A percentile compares a stretch with the other conserved stretches of the same genome.
phyloP scores from a whole-genome alignment of 495 filamentous ascomycete species.

The Rhizodiscina lignyota region DNA sequence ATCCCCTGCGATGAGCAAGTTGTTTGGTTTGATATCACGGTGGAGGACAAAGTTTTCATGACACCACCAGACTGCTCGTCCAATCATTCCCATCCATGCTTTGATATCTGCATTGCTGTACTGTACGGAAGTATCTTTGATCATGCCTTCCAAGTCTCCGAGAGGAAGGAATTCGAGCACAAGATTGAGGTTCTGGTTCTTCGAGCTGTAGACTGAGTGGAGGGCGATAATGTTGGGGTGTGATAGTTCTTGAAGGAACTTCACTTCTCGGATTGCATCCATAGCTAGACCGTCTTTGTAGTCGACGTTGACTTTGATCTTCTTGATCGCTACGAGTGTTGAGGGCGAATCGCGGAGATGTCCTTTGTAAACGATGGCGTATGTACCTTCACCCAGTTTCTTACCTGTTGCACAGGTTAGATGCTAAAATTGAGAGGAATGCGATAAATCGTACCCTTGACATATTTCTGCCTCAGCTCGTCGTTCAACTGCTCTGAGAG shows the following conservation, averaged over 20 bases:
- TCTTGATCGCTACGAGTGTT: constrained; percentile 81
- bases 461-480: constrained; percentile 69
- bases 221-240: constrained; percentile 93
- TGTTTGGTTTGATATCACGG: constrained; percentile 98
- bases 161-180: constrained; percentile 85
- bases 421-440: not conserved
- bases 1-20: constrained; percentile 81
- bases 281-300: constrained; percentile 72
- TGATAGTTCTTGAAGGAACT: constrained; percentile 82
- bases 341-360: constrained; percentile 52
- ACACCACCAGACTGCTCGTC: constrained; percentile 89
- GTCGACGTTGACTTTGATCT: constrained; percentile 87
- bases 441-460: constrained; percentile 47
- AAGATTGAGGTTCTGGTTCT: constrained; percentile 83
- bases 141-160: constrained; percentile 86
- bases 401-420: constrained; percentile 36
- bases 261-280: constrained; percentile 91
- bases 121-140: constrained; percentile 57
- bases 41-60: constrained; percentile 90
- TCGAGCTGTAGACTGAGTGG: constrained; percentile 79
- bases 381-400: constrained; percentile 91
- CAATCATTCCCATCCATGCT: constrained; percentile 95
- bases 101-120: constrained; percentile 81
- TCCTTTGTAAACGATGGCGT: constrained; percentile 86
- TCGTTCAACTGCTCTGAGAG: constrained; percentile 79